Base-by-base conservation (phyloP, 208 protist species). In the Leishmania arabica region DNA sequence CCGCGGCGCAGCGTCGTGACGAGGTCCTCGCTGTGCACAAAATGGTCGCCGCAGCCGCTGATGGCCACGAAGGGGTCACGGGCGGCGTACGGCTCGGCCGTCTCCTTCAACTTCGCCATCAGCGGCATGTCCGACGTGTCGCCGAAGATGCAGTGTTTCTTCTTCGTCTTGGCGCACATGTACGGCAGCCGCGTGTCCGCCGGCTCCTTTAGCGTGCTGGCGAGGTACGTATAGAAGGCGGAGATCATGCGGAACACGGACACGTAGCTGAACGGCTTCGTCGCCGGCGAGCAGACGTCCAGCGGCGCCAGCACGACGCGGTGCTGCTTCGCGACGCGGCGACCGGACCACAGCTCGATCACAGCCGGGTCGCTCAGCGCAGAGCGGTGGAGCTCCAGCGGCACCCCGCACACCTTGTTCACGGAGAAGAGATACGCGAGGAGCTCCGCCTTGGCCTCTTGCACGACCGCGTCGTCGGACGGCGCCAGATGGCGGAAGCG, bases 371-470 rank as follows among this genome's bases (percentile, higher is more conserved):
- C 91, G 79, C 89, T 89, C 49, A 98, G 90, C 45, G 77, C 93
- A 72, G 90, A 96, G 74, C 95, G 95, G 89, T 98, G 95, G 49
- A 96, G 85, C 86, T 98, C 93, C 9, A 98, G 87, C 64, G 90
- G 93, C 27, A 95, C 85, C 40, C 91, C 91, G 78, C 90, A 96
- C 81, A 90, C 89, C 53, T 89, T 89, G 81, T 96, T 85, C 13
- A 83, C 81, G 15, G 93, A 94, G 79, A 95, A 95, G 64, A 96
- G 83, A 84, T 96, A 96, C 27, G 92, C 90, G 71, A 97, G 82
- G 27, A 95, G 79, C 78, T 96, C 92, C 42, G 84, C 87, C 49
- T 93, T 76, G 64, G 89, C 86, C 81, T 96, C 90, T 76, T 88
- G 83, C 71, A 84, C 82, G 69, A 79, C 78, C 37, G 84, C 86